Base-by-base conservation (phyloP, 2,329 filamentous ascomycete genomes). In the Ophiostoma ulmi region DNA sequence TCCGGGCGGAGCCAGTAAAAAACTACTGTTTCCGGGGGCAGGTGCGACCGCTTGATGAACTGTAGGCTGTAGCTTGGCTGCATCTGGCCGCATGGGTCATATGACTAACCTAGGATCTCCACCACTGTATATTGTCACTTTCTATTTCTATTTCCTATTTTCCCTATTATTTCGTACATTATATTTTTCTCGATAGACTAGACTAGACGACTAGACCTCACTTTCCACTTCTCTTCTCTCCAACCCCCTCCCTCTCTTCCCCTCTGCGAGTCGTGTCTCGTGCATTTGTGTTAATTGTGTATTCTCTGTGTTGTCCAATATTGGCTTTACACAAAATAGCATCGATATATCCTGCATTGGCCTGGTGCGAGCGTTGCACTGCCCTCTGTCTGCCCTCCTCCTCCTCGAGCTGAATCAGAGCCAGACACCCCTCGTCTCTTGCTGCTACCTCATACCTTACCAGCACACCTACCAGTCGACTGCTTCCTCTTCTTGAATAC, bases 51-150 rank as follows among this genome's bases (percentile, higher is more conserved):
- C 52, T 26, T 10, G n/a, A 26, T 5, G 52, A 26, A 26, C 52
- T 58, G 52, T 26, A 58, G n/a, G 52, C 52, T 58, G 44, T 48
- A 48, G 44, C n/a, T 26, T 58, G 52, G 52, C 14, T 36, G 61
- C 31, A 64, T 35, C 61, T 36, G 31, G 61, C 35, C 17, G 61
- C 61, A 64, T 65, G 26, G 67, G 68, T 71, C 70, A 69, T 71
- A 66, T 71, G 70, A 71, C 70, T 71, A 69, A 69, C 63, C 58
- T 63, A 26, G 10, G 7, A 22, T 39, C 63, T 39, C 63, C 63
- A 65, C 63, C 55, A 61, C 63, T 65, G 14, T 65, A 36, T 5
- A 48, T 58, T 26, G 52, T 22, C 52, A 13, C n/a, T 58, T 41
- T 26, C 39, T 63, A 41, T 26, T 65, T 64, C 22, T 31, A 52